Evolutionary conservation across 202 grass and related monocot genomes (phyloP).

Genomic region (Digitaria exilis): DNA sequence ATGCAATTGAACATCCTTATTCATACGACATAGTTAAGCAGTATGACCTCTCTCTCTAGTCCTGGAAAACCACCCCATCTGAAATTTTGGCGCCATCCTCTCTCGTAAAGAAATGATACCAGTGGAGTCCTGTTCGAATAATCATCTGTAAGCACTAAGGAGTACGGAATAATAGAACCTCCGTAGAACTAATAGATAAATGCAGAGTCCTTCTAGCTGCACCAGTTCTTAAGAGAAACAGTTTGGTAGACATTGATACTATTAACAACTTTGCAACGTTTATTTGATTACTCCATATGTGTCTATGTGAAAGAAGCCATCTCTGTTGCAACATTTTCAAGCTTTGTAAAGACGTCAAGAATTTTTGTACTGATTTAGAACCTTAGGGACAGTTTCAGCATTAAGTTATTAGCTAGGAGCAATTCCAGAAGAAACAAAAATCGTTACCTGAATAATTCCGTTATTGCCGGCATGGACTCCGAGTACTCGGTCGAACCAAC

Average conservation of each 20-base stretch:
- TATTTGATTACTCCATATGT: not conserved
- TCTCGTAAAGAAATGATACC: constrained; percentile 93
- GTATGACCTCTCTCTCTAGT: constrained; percentile 72
- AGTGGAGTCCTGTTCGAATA: constrained; percentile 64
- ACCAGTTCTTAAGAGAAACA: not conserved
- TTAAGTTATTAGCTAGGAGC: not conserved
- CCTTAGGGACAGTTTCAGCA: not conserved
- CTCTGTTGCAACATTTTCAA: not conserved
- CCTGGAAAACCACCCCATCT: constrained; percentile 90
- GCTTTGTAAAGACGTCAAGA: not conserved
- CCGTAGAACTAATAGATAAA: constrained; percentile 10
- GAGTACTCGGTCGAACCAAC: constrained; percentile 64
- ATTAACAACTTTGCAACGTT: not conserved
- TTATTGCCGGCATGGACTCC: constrained; percentile 66
- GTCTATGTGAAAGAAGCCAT: not conserved
- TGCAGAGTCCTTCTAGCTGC: not conserved
- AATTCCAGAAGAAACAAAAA: constrained; percentile 31
- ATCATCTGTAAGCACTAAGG: constrained; percentile 40
- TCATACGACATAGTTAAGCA: constrained; percentile 5
- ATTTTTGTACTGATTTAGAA: not conserved
- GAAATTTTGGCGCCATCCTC: constrained; percentile 97
- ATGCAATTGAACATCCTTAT: constrained; percentile 25
- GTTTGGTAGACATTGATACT: not conserved
- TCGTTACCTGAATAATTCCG: constrained; percentile 65
- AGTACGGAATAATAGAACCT: constrained; percentile 22